phyloP scores from a whole-genome alignment of 768 basidiomycete genomes.

The Psilocybe sp. region DNA sequence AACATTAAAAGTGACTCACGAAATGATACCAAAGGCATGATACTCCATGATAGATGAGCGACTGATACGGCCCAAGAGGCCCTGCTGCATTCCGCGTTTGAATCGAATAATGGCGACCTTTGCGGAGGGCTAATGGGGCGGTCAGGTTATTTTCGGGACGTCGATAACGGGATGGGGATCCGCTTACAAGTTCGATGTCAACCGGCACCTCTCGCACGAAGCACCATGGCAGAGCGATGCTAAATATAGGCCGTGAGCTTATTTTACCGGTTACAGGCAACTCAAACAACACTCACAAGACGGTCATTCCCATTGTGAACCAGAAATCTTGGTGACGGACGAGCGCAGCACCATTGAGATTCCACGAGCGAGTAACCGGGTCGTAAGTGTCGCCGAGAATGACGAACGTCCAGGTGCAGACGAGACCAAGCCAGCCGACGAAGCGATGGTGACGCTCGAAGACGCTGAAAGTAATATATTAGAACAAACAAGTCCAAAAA shows the following conservation, averaged over 20 bases:
- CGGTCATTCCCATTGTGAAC: constrained; percentile 71
- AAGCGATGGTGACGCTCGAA: constrained; percentile 83
- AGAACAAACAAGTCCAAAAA: constrained; percentile 4
- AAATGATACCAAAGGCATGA: constrained; percentile 78
- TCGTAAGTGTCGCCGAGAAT: constrained; percentile 67
- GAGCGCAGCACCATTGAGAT: constrained; percentile 49
- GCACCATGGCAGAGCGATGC: constrained; percentile 73
- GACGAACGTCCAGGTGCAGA: constrained; percentile 60
- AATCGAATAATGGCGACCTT: constrained; percentile 81
- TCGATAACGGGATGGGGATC: constrained; percentile 5
- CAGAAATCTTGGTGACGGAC: constrained; percentile 74
- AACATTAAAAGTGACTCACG: constrained; percentile 37
- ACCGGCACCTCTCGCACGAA: constrained; percentile 71
- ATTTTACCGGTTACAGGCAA: not conserved
- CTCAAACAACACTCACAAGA: constrained; percentile 47
- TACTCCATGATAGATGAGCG: constrained; percentile 76
- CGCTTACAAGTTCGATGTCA: constrained; percentile 70
- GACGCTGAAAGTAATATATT: constrained; percentile 38
- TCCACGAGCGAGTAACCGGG: constrained; percentile 51
- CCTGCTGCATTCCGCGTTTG: constrained; percentile 82
- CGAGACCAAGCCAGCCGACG: constrained; percentile 67
- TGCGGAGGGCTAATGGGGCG: constrained; percentile 56
- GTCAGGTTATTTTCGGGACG: constrained; percentile 9
- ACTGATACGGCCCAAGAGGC: constrained; percentile 70
- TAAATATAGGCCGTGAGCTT: constrained; percentile 25